phyloP scores from a whole-genome alignment of 352 stramenopile species.

The Phytophthora palmivora region DNA sequence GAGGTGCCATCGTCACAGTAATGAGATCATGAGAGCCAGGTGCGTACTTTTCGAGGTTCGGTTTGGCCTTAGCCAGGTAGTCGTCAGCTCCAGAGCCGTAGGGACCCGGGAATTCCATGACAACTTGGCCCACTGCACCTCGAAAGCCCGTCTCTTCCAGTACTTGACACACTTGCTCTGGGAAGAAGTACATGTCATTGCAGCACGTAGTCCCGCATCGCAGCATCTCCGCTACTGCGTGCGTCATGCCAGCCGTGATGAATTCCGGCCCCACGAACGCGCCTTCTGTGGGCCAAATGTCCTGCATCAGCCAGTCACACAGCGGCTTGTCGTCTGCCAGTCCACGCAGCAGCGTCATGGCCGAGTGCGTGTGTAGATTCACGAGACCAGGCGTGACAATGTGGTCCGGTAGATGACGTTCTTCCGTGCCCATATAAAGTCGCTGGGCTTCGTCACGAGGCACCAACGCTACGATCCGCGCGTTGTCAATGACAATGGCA shows the following conservation, averaged over 20 bases:
- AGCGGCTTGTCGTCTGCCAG: slow-evolving; percentile 90
- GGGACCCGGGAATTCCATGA: slow-evolving; percentile 79
- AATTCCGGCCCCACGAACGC: slow-evolving; percentile 81
- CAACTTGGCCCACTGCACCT: slow-evolving; percentile 65
- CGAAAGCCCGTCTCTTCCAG: slow-evolving; percentile 77
- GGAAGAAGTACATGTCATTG: slow-evolving; percentile 94
- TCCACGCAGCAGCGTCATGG: slow-evolving; percentile 88
- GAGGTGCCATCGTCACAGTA: slow-evolving; percentile 73
- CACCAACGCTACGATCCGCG: slow-evolving; percentile 82
- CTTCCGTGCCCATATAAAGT: slow-evolving; percentile 54
- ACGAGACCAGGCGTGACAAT: slow-evolving; percentile 88
- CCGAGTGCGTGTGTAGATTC: slow-evolving; percentile 88
- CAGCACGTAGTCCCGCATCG: slow-evolving; percentile 88
- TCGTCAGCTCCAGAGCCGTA: slow-evolving; percentile 68
- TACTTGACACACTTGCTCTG: slow-evolving; percentile 56
- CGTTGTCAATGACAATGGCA: slow-evolving; percentile 70
- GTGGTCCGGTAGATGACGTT: slow-evolving; percentile 63
- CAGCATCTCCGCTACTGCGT: slow-evolving; percentile 91
- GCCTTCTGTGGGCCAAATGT: slow-evolving; percentile 89
- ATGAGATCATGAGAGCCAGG: slow-evolving; percentile 61
- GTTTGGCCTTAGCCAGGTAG: slow-evolving; percentile 78
- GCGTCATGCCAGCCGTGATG: slow-evolving; percentile 70
- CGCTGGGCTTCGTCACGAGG: slow-evolving; percentile 54
- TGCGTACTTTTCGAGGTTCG: slow-evolving; percentile 73
- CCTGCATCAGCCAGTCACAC: slow-evolving; percentile 82